Percentiles rank a stretch among this genome's conserved stretches.
Conservation (phyloP, 2,329 filamentous ascomycete species). For the Hypoxylon sp. region DNA sequence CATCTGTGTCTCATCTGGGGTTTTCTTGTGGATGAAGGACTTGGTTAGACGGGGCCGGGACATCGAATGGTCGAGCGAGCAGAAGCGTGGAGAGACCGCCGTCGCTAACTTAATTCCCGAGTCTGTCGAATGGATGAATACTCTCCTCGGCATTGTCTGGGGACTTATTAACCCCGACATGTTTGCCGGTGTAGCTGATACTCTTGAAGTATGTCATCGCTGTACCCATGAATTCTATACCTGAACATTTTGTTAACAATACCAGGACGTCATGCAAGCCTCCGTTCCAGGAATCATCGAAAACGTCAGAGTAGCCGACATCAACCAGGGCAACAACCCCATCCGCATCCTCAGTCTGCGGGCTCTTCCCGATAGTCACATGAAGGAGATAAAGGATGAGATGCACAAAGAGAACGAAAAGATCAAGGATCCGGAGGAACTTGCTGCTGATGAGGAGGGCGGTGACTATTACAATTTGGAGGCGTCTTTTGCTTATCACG, state of each 20-base stretch:
- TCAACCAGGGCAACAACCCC: constrained; percentile 93
- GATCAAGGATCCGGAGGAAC: constrained; percentile 86
- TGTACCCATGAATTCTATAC: neutral
- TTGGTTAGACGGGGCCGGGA: constrained; percentile 85
- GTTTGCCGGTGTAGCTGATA: constrained; percentile 93
- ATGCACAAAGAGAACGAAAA: constrained; percentile 84
- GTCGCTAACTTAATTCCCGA: constrained; percentile 92
- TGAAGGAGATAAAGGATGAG: constrained; percentile 84
- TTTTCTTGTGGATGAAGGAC: constrained; percentile 93
- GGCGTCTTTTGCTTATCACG: constrained; percentile 91
- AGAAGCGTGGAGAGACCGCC: constrained; percentile 86
- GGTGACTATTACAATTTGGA: constrained; percentile 95
- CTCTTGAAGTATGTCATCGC: constrained; percentile 70
- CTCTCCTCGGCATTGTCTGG: constrained; percentile 86
- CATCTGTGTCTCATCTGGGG: constrained; percentile 78
- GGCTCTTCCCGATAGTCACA: constrained; percentile 85
- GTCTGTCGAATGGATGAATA: constrained; percentile 97
- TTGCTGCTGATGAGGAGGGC: constrained; percentile 89
- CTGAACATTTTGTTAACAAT: constrained; percentile 30
- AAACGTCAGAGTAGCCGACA: constrained; percentile 94
- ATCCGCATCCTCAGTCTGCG: constrained; percentile 89
- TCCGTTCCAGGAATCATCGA: constrained; percentile 93
- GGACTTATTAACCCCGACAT: constrained; percentile 94
- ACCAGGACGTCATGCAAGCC: constrained; percentile 91
- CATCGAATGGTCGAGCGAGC: constrained; percentile 89